Evolutionary conservation across 768 basidiomycete species (phyloP).

Genomic region (Amanita subjunquillea): DNA sequence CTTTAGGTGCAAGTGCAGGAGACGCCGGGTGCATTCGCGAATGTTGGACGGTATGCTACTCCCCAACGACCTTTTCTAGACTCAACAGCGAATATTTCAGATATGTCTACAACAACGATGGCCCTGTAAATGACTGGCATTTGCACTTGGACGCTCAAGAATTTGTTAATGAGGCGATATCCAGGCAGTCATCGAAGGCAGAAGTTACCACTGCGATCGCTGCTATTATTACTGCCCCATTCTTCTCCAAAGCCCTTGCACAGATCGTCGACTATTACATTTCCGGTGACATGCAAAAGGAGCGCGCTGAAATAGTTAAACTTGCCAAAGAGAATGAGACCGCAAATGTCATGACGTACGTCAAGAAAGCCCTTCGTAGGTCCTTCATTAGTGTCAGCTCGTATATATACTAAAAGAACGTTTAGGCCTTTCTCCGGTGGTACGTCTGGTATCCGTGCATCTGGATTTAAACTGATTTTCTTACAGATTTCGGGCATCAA

Average conservation of each 20-base stretch:
- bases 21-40: conserved; percentile 30
- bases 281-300: conserved; percentile 21
- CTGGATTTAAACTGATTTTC: conserved; percentile 1
- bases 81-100: conserved; percentile 13
- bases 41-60: conserved; percentile 36
- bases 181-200: conserved; percentile 13
- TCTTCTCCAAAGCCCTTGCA: conserved; percentile 46
- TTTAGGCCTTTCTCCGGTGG: conserved; percentile 24
- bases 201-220: conserved; percentile 42
- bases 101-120: conserved; percentile 35
- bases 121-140: conserved; percentile 36
- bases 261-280: conserved; percentile 56
- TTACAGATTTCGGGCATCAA: conserved; percentile 30
- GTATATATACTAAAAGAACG: neutral
- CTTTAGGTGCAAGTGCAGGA: neutral
- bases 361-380: conserved; percentile 38
- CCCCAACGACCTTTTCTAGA: neutral
- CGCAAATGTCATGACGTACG: conserved; percentile 27
- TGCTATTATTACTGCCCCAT: conserved; percentile 40
- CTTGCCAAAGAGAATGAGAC: conserved; percentile 12
- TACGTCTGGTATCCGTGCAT: conserved; percentile 7
- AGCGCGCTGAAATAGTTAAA: conserved; percentile 28
- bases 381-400: neutral
- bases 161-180: conserved; percentile 11
- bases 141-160: conserved; percentile 28